Evolutionary conservation across 139 green algal species (phyloP), one percentile per base, ranked within the genome.

Genomic region (Coelastrella sp.): DNA sequence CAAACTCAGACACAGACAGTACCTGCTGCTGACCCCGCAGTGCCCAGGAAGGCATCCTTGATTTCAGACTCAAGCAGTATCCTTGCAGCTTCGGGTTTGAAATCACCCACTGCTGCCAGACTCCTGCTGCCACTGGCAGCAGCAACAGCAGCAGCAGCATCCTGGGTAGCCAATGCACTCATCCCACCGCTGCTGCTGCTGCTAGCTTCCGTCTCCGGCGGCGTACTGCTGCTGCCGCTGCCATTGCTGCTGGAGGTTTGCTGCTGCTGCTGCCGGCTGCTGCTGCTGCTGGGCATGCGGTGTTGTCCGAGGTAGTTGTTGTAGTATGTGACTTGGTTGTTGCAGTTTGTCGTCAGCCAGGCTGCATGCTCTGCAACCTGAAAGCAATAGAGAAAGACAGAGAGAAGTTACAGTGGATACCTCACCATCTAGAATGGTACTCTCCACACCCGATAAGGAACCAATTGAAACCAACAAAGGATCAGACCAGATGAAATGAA

Each of bases 281-380:
- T 90, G 87, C 58, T 71, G 83, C 77, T 80, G 83, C 89, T 83
- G 56, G 90, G 86, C 81, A 92, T 84, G 80, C 61, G 47, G 61
- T 32, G 87, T 71, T 83, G 85, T 60, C 64, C 60, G 71, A 91
- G 80, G 92, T 89, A 94, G 13, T 65, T 73, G 19, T 32, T 66
- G 92, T 98, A 98, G 90, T 95, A 96, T 14, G 76, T 58, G 22
- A 94, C 11, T 92, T 99, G 97, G 3, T 93, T 89, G 17, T 91
- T 89, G 92, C 95, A 96, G 91, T 98, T 99, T 60, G 91, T 88
- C 4, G n/a, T 13, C 64, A 99, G 85, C 97, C 95, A 99, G n/a
- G 22, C 84, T 3, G 81, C 71, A 92, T 99, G 96, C 91, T 98
- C 96, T 23, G 83, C 57, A 56, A 96, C 94, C 23, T 56, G 23